Conservation (phyloP, 371 early-diverging fungal genomes). For the Parasitella parasitica region DNA sequence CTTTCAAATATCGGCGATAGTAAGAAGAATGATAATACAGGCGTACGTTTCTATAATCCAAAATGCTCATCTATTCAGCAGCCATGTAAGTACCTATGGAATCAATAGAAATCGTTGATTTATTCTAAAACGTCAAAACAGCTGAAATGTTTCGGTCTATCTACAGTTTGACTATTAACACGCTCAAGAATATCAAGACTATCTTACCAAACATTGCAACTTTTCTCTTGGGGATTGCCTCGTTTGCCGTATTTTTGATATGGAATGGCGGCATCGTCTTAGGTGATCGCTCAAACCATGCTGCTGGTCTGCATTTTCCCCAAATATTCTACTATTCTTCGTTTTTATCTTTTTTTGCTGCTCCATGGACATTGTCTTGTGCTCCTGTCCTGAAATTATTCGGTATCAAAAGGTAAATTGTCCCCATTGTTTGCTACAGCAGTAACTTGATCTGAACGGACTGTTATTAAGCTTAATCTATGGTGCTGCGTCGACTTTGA, state of each 20-base stretch:
- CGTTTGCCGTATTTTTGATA: slow-evolving; percentile 68
- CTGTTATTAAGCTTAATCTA: background rate
- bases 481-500: background rate
- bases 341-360: slow-evolving; percentile 55
- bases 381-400: background rate
- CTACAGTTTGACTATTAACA: slow-evolving; percentile 4
- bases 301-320: slow-evolving; percentile 78
- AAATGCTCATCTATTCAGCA: background rate
- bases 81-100: slow-evolving; percentile 1
- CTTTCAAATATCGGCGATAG: background rate
- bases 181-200: slow-evolving; percentile 5
- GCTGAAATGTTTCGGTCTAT: slow-evolving; percentile 8
- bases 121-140: background rate
- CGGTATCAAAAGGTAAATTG: slow-evolving; percentile 6
- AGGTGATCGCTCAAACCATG: slow-evolving; percentile 88
- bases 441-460: background rate
- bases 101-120: background rate
- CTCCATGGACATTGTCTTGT: slow-evolving; percentile 29
- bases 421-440: background rate
- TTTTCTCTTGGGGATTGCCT: slow-evolving; percentile 41
- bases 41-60: slow-evolving; percentile 17
- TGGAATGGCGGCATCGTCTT: slow-evolving; percentile 89
- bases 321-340: slow-evolving; percentile 87
- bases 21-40: slow-evolving; percentile 5
- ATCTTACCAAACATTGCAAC: slow-evolving; percentile 22